phyloP scores from a whole-genome alignment of 2,329 filamentous ascomycete species.

The Fusarium abutilonis region DNA sequence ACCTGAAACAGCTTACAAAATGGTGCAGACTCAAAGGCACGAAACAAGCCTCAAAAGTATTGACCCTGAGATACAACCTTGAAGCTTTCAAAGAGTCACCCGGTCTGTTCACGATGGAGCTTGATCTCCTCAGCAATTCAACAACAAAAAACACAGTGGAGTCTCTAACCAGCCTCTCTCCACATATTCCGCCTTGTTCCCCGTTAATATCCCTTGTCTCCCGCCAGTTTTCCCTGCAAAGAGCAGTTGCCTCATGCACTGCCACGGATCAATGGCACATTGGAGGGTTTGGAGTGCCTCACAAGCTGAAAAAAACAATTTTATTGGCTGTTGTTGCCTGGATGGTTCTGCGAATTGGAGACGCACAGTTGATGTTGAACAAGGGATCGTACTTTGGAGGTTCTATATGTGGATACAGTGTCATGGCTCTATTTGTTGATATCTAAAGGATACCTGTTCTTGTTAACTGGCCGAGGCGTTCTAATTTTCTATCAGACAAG shows the following conservation, averaged over 20 bases:
- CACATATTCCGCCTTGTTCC: slow-evolving; percentile 2
- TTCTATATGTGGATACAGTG: too few relatives aligned
- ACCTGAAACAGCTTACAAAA: slow-evolving; percentile 4
- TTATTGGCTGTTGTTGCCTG: slow-evolving; percentile 34
- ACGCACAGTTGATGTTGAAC: slow-evolving; percentile 17
- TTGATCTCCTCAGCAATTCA: slow-evolving; percentile 10
- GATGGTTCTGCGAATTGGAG: slow-evolving; percentile 24
- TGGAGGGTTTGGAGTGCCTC: slow-evolving; percentile 23
- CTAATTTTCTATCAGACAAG: not conserved
- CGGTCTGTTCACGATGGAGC: slow-evolving; percentile 6
- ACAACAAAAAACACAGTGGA: slow-evolving; percentile 9
- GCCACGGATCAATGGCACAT: slow-evolving; percentile 45
- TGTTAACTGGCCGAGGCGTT: not conserved
- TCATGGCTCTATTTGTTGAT: not conserved
- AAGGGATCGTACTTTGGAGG: not conserved
- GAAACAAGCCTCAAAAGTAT: slow-evolving; percentile 14
- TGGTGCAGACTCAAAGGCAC: slow-evolving; percentile 1
- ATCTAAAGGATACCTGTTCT: not conserved
- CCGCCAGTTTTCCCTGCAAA: slow-evolving; percentile 20
- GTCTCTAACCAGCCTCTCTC: slow-evolving; percentile 9
- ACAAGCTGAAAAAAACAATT: not conserved
- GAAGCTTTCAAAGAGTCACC: slow-evolving; percentile 21
- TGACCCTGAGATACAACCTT: slow-evolving; percentile 3
- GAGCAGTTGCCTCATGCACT: slow-evolving; percentile 46
- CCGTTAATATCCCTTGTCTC: slow-evolving; percentile 17